Evolutionary conservation across 2,329 filamentous ascomycete species (phyloP).

Genomic region (Metarhizium sp.): DNA sequence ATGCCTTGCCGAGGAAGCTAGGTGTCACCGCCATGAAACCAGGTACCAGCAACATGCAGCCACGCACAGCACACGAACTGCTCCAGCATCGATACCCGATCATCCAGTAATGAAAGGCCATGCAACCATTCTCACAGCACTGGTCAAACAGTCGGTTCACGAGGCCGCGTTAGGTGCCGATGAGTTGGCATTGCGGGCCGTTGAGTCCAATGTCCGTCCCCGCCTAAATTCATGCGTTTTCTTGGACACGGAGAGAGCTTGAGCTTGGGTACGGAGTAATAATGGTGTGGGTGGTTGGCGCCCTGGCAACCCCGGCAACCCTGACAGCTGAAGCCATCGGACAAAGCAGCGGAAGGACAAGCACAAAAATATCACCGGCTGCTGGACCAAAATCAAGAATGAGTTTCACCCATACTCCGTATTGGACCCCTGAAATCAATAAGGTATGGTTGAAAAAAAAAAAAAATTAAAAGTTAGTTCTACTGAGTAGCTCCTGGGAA

Average conservation of each 20-base stretch:
- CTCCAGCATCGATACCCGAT: background rate
- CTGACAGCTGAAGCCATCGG: background rate
- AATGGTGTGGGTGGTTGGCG: background rate
- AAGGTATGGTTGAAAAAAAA: too few relatives aligned
- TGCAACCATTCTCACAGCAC: background rate
- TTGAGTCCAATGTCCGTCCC: background rate
- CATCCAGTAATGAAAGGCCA: background rate
- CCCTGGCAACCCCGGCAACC: background rate
- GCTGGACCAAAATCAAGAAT: too few relatives aligned
- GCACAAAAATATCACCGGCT: too few relatives aligned
- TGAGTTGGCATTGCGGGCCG: conserved; percentile 4
- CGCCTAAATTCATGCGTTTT: background rate
- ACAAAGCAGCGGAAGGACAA: too few relatives aligned
- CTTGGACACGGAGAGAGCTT: background rate
- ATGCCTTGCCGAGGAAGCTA: too few relatives aligned
- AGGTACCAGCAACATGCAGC: background rate
- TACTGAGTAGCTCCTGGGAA: too few relatives aligned
- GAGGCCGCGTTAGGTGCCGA: background rate
- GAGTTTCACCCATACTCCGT: too few relatives aligned
- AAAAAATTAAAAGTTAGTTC: too few relatives aligned
- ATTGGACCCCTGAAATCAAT: too few relatives aligned
- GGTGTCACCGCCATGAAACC: background rate
- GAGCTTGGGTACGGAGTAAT: background rate
- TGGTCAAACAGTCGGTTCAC: background rate
- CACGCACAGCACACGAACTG: background rate